A percentile compares a stretch with the other conserved stretches of the same genome.
Conservation (phyloP, 2,329 filamentous ascomycete species). For the Knoxdaviesia proteae region DNA sequence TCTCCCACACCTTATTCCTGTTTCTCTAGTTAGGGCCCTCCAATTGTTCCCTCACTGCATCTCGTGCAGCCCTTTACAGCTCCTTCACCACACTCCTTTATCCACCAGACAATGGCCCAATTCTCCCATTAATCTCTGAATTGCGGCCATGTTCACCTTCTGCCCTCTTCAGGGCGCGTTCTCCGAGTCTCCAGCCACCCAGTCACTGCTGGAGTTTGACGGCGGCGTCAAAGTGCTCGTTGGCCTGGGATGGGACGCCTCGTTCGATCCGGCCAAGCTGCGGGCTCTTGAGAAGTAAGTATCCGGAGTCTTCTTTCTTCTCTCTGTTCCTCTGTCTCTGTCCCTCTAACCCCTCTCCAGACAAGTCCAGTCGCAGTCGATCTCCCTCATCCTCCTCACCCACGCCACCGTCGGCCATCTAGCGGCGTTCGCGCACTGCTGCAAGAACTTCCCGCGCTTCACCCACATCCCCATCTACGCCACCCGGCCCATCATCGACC, state of each 20-base stretch:
- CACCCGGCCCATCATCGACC: conserved; percentile 77
- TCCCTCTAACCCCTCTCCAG: conserved; percentile 19
- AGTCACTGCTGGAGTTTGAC: conserved; percentile 92
- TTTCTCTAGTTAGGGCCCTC: too few species aligned
- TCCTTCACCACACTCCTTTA: too few species aligned
- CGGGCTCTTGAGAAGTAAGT: conserved; percentile 73
- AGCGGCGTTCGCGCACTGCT: conserved; percentile 86
- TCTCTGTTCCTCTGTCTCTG: too few species aligned
- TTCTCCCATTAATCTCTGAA: too few species aligned
- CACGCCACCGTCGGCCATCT: conserved; percentile 84
- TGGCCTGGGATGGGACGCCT: conserved; percentile 90
- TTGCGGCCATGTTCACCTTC: conserved; percentile 69
- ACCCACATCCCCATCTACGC: conserved; percentile 86
- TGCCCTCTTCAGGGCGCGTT: conserved; percentile 81
- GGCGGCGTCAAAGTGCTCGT: conserved; percentile 89
- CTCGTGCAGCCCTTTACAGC: too few species aligned
- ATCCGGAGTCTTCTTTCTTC: background rate
- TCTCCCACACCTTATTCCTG: too few species aligned
- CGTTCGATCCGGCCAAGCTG: conserved; percentile 64
- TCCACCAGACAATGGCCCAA: too few species aligned
- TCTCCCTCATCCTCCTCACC: conserved; percentile 84
- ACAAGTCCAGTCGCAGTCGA: conserved; percentile 52
- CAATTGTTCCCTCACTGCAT: too few species aligned
- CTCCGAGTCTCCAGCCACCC: conserved; percentile 66
- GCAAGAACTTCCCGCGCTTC: conserved; percentile 87